Evolutionary conservation across 352 stramenopile genomes (phyloP), one percentile per base, ranked within the genome.

Genomic region (Pythium dissimile): DNA sequence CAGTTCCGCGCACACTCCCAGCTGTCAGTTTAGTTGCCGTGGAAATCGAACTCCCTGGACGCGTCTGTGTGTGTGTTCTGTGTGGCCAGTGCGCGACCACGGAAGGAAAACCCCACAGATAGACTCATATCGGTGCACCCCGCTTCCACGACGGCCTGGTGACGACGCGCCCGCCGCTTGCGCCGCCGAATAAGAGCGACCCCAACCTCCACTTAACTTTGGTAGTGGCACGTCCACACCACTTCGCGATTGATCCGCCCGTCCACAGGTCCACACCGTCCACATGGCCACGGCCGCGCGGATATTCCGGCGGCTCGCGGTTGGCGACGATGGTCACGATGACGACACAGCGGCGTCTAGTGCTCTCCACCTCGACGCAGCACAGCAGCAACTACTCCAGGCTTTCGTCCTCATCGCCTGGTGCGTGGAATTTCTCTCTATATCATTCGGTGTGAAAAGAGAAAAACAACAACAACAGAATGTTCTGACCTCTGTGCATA

Each of bases 301-400:
- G 11, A 75, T 86, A 48, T 71, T 72, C 7, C 77, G 72, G 48
- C 74, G 77, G 41, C 68, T 86, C 27, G 57, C 49, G 2, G 5
- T 4, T 10, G 41, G 9, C 2, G 41, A 26, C 2, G 51, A 59
- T 27, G 41, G n/a, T n/a, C n/a, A n/a, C 34, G n/a, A 47, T 23
- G 23, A 49, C 26, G 42, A 34, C n/a, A 20, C 20, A 30, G 15
- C 10, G 10, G 32, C 43, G 30, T 12, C 28, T 42, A 37, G 16
- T 3, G 50, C 55, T 26, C 34, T 52, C 1, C 26, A 18, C 3
- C 49, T 66, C 51, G 35, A 4, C n/a, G 18, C 37, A 2, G 8
- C 3, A 42, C 52, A 67, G 28, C 37, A 58, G 32, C 60, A 54
- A 12, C 18, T 58, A 11, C 53, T 67, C 27, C 60, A 67, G 26